Evolutionary conservation across 106 monocot genomes (phyloP), one percentile per base, ranked within the genome.

Genomic region (Narthecium ossifragum): DNA sequence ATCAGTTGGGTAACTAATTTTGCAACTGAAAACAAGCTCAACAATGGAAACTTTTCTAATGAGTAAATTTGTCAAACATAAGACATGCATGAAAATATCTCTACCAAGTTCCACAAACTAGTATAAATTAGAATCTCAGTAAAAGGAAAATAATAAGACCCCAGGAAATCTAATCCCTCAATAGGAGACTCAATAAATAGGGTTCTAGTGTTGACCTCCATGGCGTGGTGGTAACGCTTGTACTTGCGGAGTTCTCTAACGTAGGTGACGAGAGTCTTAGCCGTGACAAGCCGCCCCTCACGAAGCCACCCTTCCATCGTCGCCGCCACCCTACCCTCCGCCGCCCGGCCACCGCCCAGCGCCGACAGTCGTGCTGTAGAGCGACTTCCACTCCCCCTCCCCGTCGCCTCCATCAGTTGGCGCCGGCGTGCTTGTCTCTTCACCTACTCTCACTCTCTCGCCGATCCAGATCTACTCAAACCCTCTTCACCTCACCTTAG

Each of bases 161-260:
- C 12, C 14, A 43, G 11, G 17, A 43, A 17, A 13, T 43, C 43
- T 17, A 43, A 43, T 43, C 43, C 43, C 14, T 24, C 34, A 40
- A 23, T 0, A 13, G n/a, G 8, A 1, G 8, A 30, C 18, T n/a
- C 34, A 53, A 9, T 0, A 37, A 53, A 2, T 30, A 27, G 37
- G 18, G 5, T 56, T 30, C 29, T 6, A 51, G 37, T 43, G 8
- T 13, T 9, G 6, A 80, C 80, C 80, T 80, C 66, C 1, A 80
- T 56, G 26, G 78, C 78, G 26, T 41, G 57, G 0, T 46, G 32
- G 64, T 61, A 72, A 24, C 55, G 70, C 40, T 63, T 59, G 63
- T 75, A 63, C 52, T 60, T 74, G 53, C 83, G 83, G 25, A 84
- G 71, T 61, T 78, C 59, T 30, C 57, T 62, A 31, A 84, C 78